Evolutionary conservation across 2,329 filamentous ascomycete genomes (phyloP).

Genomic region (Fusarium sp.): DNA sequence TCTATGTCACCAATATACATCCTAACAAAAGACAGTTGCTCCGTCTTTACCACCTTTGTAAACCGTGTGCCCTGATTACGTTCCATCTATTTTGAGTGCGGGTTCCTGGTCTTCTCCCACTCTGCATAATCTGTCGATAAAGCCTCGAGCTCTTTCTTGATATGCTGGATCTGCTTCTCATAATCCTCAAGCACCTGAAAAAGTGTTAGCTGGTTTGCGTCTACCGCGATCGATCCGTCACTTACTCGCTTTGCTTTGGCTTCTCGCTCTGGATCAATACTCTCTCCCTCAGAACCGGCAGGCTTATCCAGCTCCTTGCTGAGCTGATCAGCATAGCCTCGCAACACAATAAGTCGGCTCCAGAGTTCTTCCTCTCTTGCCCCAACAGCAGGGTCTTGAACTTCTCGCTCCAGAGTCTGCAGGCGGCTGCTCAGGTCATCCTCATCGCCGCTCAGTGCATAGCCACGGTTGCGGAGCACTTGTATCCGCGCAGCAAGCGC

Average conservation of each 20-base stretch:
- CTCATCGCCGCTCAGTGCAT: slow-evolving; percentile 80
- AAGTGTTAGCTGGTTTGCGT: slow-evolving; percentile 16
- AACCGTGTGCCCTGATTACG: slow-evolving; percentile 1
- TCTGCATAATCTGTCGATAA: slow-evolving; percentile 66
- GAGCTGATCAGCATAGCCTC: slow-evolving; percentile 76
- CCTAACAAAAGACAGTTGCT: slow-evolving; percentile 22
- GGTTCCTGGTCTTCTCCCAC: slow-evolving; percentile 62
- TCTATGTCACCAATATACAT: slow-evolving; percentile 33
- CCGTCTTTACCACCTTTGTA: neutral
- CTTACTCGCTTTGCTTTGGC: slow-evolving; percentile 78
- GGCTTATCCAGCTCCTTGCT: slow-evolving; percentile 78
- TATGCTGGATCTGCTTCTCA: slow-evolving; percentile 79
- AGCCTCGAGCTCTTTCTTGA: slow-evolving; percentile 76
- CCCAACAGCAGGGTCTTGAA: slow-evolving; percentile 78
- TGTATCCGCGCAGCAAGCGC: slow-evolving; percentile 82
- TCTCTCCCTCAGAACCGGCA: slow-evolving; percentile 63
- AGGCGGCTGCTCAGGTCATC: slow-evolving; percentile 80
- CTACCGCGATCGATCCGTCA: neutral
- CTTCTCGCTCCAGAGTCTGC: slow-evolving; percentile 71
- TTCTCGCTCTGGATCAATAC: slow-evolving; percentile 75
- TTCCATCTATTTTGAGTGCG: slow-evolving; percentile 47
- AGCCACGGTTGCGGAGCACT: slow-evolving; percentile 81
- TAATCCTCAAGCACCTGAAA: slow-evolving; percentile 79
- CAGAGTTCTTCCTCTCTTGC: slow-evolving; percentile 86
- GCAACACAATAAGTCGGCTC: slow-evolving; percentile 79